A percentile compares a stretch with the other conserved stretches of the same genome.
Conservation (phyloP, 129 eudicot genomes). For the Saposhnikovia divaricata region DNA sequence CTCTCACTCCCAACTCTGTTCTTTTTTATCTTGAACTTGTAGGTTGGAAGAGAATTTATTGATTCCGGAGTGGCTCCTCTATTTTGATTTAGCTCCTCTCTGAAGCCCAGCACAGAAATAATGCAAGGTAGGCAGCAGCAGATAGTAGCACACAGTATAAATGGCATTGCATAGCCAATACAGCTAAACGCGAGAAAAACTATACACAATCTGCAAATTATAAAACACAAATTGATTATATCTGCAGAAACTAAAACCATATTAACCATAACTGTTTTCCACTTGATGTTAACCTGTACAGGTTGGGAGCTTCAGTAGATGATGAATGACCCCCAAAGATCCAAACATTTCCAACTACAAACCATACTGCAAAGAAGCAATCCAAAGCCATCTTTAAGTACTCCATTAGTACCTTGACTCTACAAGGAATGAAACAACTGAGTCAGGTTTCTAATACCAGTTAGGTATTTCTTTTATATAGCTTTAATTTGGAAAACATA, state of each 20-base stretch:
- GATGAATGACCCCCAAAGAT: slow-evolving; percentile 94
- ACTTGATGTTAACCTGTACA: slow-evolving; percentile 61
- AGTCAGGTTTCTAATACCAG: background rate
- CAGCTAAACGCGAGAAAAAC: slow-evolving; percentile 92
- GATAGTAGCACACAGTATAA: slow-evolving; percentile 87
- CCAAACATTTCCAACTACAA: slow-evolving; percentile 98
- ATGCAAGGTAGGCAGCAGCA: slow-evolving; percentile 99
- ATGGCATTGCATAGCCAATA: slow-evolving; percentile 96
- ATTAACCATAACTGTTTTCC: background rate
- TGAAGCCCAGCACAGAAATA: slow-evolving; percentile 78
- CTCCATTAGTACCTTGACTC: slow-evolving; percentile 65
- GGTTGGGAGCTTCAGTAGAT: slow-evolving; percentile 72
- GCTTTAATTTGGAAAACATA: background rate
- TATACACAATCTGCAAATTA: slow-evolving; percentile 73
- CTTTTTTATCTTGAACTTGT: slow-evolving; percentile 76
- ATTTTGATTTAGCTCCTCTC: slow-evolving; percentile 78
- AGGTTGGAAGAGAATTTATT: slow-evolving; percentile 74
- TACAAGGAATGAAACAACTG: slow-evolving; percentile 21
- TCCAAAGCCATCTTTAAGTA: slow-evolving; percentile 88
- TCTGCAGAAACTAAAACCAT: slow-evolving; percentile 1
- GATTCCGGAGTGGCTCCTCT: slow-evolving; percentile 95
- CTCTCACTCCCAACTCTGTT: slow-evolving; percentile 36
- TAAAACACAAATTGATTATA: slow-evolving; percentile 7
- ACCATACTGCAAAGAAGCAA: slow-evolving; percentile 99
- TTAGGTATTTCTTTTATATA: background rate